These are phyloP conservation scores for Cladosporium sp. DNA, from an alignment of 2,329 filamentous ascomycete species.

Conservation along the genomic window DNA sequence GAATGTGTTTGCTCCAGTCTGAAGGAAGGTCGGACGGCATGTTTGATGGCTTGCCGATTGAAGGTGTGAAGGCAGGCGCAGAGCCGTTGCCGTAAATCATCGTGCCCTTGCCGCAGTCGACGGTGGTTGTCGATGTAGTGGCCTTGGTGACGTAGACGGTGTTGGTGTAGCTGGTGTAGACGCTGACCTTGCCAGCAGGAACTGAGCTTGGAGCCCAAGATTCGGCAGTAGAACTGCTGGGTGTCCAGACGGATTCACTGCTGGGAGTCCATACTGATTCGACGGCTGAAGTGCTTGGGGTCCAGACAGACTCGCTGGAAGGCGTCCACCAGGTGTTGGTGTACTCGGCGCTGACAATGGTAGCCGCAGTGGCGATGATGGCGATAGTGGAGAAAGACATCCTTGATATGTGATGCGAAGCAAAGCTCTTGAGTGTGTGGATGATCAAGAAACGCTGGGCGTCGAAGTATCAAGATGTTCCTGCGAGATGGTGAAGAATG, in stretches of 20 bases:
- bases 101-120: conserved; percentile 20
- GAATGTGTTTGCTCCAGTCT: conserved; percentile 15
- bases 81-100: conserved; percentile 20
- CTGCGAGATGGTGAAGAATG: neutral
- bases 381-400: conserved; percentile 18
- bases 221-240: conserved; percentile 7
- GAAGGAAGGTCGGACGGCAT: conserved; percentile 16
- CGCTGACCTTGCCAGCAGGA: conserved; percentile 8
- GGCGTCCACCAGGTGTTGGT: conserved; percentile 22
- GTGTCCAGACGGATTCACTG: conserved; percentile 19
- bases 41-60: conserved; percentile 6
- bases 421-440: conserved; percentile 9
- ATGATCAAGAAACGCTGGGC: conserved; percentile 13
- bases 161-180: conserved; percentile 20
- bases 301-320: conserved; percentile 16
- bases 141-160: conserved; percentile 20
- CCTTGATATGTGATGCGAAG: conserved; percentile 18
- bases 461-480: conserved; percentile 17
- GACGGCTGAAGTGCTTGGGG: conserved; percentile 6
- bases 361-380: conserved; percentile 11
- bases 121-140: conserved; percentile 14
- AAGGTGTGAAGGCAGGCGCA: conserved; percentile 7
- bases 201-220: conserved; percentile 11
- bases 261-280: conserved; percentile 10
- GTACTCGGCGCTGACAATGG: conserved; percentile 7